These are phyloP conservation scores for Vigna mungo DNA, from an alignment of 306 rosid genomes.

Conservation along the genomic window DNA sequence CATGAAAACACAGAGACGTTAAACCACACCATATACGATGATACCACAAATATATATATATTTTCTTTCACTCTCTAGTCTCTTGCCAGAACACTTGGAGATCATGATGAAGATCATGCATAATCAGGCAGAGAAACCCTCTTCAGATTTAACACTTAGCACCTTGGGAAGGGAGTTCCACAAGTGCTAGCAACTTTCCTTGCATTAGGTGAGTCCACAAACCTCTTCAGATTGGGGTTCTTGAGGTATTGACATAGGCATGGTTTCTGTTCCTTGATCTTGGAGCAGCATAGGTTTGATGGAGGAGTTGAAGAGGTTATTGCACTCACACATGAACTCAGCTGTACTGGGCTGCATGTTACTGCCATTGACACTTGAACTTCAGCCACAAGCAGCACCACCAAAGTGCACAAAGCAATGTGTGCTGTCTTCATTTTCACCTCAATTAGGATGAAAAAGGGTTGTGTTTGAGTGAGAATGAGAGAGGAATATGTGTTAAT, in stretches of 20 bases:
- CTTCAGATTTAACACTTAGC: constrained; percentile 49
- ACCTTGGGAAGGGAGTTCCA: constrained; percentile 93
- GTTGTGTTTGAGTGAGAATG: constrained; percentile 11
- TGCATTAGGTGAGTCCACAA: constrained; percentile 93
- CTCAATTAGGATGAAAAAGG: constrained; percentile 13
- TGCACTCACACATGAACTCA: constrained; percentile 90
- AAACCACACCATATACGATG: constrained; percentile 56
- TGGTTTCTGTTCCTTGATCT: constrained; percentile 93
- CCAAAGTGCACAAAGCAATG: constrained; percentile 59
- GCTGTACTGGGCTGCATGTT: constrained; percentile 83
- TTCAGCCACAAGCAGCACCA: constrained; percentile 60
- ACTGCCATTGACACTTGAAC: constrained; percentile 67
- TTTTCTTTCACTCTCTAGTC: constrained; percentile 21
- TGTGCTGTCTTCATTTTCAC: constrained; percentile 77
- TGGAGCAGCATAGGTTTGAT: constrained; percentile 77
- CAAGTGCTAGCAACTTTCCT: constrained; percentile 91
- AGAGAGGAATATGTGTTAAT: constrained; percentile 14
- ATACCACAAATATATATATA: background rate
- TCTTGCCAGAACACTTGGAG: constrained; percentile 49
- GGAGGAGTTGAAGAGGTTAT: constrained; percentile 84
- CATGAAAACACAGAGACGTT: constrained; percentile 40
- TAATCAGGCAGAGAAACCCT: constrained; percentile 36
- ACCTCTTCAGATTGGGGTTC: constrained; percentile 88
- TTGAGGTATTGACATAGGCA: constrained; percentile 93
- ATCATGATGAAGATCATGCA: constrained; percentile 22